A percentile compares a stretch with the other conserved stretches of the same genome.
phyloP scores from a whole-genome alignment of 2,329 filamentous ascomycete genomes.

The Pseudocercospora cruenta region DNA sequence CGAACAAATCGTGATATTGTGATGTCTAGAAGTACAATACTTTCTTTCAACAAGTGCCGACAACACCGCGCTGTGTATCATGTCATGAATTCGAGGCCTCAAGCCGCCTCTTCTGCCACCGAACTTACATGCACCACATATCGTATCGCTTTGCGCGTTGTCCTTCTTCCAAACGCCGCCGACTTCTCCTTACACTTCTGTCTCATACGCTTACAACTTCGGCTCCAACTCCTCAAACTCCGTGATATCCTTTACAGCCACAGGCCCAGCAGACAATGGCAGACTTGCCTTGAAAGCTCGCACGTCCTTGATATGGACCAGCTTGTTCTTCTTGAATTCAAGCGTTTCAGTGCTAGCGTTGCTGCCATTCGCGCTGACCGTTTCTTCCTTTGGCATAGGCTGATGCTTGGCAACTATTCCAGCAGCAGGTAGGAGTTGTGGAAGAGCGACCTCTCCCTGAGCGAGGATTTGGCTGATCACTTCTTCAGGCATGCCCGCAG shows the following conservation, averaged over 20 bases:
- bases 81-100: not conserved
- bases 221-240: conserved; percentile 85
- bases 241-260: conserved; percentile 72
- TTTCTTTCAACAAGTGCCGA: not conserved
- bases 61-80: conserved; percentile 3
- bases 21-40: not conserved
- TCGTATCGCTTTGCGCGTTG: not conserved
- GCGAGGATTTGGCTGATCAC: conserved; percentile 54
- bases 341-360: conserved; percentile 34
- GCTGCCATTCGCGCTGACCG: conserved; percentile 38
- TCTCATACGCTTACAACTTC: conserved; percentile 60
- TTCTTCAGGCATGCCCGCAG: conserved; percentile 52
- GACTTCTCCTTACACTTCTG: not conserved
- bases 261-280: conserved; percentile 71
- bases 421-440: conserved; percentile 44
- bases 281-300: conserved; percentile 78
- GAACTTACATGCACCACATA: not conserved
- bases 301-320: conserved; percentile 74
- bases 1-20: not conserved
- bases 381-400: not conserved
- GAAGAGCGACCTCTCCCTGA: conserved; percentile 55
- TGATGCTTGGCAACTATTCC: conserved; percentile 14
- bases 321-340: conserved; percentile 48
- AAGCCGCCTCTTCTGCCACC: not conserved
- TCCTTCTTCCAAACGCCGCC: not conserved